A percentile compares a stretch with the other conserved stretches of the same genome.
These are phyloP conservation scores for Arabidopsis thaliana DNA, from an alignment of 345 rosid genomes.

Conservation along the genomic window DNA sequence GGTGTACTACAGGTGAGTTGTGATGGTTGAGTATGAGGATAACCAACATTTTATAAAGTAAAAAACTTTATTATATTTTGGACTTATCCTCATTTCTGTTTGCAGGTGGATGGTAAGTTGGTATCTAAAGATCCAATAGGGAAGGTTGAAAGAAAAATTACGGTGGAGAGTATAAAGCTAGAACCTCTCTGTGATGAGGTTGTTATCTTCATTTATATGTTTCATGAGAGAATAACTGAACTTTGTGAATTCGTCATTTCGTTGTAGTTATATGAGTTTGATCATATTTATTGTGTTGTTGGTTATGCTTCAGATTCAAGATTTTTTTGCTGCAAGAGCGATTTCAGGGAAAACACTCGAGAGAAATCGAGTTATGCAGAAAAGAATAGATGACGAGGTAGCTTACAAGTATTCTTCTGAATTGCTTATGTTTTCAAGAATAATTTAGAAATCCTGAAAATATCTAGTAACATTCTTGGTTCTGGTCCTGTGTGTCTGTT, in stretches of 20 bases:
- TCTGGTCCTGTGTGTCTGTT: slow-evolving; percentile 27
- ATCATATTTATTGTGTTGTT: slow-evolving; percentile 5
- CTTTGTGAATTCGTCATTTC: slow-evolving; percentile 25
- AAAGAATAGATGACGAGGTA: slow-evolving; percentile 62
- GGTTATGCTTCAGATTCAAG: slow-evolving; percentile 73
- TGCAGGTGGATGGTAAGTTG: slow-evolving; percentile 58
- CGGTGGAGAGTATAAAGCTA: not conserved
- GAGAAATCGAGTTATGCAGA: slow-evolving; percentile 91
- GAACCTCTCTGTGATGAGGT: not conserved
- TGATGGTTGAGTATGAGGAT: slow-evolving; percentile 1
- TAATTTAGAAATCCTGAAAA: slow-evolving; percentile 6
- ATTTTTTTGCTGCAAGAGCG: slow-evolving; percentile 73
- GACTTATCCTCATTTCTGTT: slow-evolving; percentile 25
- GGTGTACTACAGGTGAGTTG: slow-evolving; percentile 64
- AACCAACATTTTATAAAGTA: not conserved
- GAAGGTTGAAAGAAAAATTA: slow-evolving; percentile 2
- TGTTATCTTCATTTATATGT: not conserved
- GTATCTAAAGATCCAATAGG: slow-evolving; percentile 21
- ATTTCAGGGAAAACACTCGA: slow-evolving; percentile 67
- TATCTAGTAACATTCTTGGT: slow-evolving; percentile 9
- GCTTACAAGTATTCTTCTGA: slow-evolving; percentile 28
- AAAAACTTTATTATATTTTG: not conserved
- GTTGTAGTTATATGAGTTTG: slow-evolving; percentile 25
- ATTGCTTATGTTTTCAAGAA: slow-evolving; percentile 7
- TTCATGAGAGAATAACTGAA: slow-evolving; percentile 6